Evolutionary conservation across 2,329 filamentous ascomycete genomes (phyloP).

Genomic region (Aureobasidium sp.): DNA sequence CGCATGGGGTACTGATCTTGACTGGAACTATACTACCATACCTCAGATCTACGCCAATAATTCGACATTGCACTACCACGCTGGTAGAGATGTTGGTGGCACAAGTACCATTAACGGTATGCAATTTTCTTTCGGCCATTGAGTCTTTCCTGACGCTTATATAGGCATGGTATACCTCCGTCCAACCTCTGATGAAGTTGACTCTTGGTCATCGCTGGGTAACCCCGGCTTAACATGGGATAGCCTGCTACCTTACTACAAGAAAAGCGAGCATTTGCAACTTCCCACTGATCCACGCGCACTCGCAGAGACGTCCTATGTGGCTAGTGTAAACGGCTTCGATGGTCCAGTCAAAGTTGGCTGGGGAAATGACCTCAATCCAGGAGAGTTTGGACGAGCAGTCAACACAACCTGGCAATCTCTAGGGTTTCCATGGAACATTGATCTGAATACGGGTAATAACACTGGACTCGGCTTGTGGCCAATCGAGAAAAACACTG

Average conservation of each 20-base stretch:
- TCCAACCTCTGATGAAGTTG: background rate
- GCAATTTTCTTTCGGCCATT: background rate
- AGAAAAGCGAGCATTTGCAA: slow-evolving; percentile 17
- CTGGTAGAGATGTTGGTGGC: slow-evolving; percentile 31
- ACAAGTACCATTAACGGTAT: slow-evolving; percentile 29
- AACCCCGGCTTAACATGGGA: slow-evolving; percentile 25
- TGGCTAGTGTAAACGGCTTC: slow-evolving; percentile 1
- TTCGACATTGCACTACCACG: slow-evolving; percentile 15
- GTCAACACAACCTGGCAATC: slow-evolving; percentile 28
- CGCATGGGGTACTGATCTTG: slow-evolving; percentile 11
- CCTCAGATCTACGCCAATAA: slow-evolving; percentile 13
- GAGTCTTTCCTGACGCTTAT: background rate
- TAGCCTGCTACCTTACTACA: slow-evolving; percentile 16
- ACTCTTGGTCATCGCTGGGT: slow-evolving; percentile 1
- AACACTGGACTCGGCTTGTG: slow-evolving; percentile 28
- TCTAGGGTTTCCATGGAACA: slow-evolving; percentile 27
- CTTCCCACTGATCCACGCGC: background rate
- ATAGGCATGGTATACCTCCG: slow-evolving; percentile 9
- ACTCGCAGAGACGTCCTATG: background rate
- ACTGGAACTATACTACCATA: slow-evolving; percentile 17
- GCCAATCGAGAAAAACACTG: slow-evolving; percentile 22
- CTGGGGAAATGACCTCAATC: slow-evolving; percentile 4
- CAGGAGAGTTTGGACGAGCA: slow-evolving; percentile 11
- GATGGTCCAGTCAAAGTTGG: slow-evolving; percentile 10
- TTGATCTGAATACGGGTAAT: slow-evolving; percentile 28